These are phyloP conservation scores for Fraxinus americana DNA, from an alignment of 257 asterid genomes.

Conservation along the genomic window DNA sequence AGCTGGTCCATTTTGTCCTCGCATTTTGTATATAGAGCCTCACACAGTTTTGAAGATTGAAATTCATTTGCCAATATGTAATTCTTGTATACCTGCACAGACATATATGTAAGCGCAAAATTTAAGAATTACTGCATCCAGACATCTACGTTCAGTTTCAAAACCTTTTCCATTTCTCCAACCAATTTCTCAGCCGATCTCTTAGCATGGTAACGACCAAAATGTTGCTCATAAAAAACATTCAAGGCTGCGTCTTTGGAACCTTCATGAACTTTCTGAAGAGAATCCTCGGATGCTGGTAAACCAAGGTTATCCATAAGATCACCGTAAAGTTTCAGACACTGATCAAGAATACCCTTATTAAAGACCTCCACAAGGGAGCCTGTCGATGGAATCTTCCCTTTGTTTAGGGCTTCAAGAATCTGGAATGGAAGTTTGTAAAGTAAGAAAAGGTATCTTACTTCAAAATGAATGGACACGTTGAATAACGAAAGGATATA, in stretches of 20 bases:
- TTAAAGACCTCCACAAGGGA: slow-evolving; percentile 96
- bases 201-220: slow-evolving; percentile 90
- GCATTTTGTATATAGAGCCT: slow-evolving; percentile 69
- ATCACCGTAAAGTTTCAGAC: slow-evolving; percentile 60
- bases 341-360: slow-evolving; percentile 76
- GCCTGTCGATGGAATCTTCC: slow-evolving; percentile 97
- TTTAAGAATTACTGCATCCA: slow-evolving; percentile 1
- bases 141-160: slow-evolving; percentile 2
- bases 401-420: slow-evolving; percentile 94
- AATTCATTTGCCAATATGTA: slow-evolving; percentile 68
- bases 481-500: background rate
- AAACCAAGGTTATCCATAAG: slow-evolving; percentile 56
- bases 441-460: background rate
- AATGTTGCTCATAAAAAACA: slow-evolving; percentile 87
- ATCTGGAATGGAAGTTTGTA: slow-evolving; percentile 53
- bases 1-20: slow-evolving; percentile 98
- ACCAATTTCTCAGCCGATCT: slow-evolving; percentile 75
- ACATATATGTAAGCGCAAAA: slow-evolving; percentile 30
- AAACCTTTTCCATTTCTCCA: slow-evolving; percentile 78
- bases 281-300: slow-evolving; percentile 66
- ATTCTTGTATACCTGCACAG: slow-evolving; percentile 62
- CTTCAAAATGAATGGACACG: background rate
- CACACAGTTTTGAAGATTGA: slow-evolving; percentile 85
- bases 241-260: slow-evolving; percentile 62
- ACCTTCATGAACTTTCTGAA: slow-evolving; percentile 60